Conservation (phyloP, 1,139 yeast species). For the Protomyces gravidus region DNA sequence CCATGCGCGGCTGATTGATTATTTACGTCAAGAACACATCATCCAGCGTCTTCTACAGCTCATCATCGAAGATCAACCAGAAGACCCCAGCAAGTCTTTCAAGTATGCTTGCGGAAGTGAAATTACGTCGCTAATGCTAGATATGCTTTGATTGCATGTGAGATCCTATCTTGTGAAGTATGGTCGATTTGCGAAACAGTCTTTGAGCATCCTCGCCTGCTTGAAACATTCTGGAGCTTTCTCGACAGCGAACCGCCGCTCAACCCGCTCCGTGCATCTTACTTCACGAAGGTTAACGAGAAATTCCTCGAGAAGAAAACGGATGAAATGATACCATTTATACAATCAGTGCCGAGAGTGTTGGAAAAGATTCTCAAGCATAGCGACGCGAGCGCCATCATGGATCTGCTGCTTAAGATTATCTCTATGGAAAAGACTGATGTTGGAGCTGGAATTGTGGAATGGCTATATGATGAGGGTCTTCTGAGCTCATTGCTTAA, state of each 20-base stretch:
- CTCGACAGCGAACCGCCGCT: conserved; percentile 63
- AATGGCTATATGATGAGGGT: conserved; percentile 34
- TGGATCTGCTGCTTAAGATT: conserved; percentile 74
- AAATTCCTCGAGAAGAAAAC: conserved; percentile 87
- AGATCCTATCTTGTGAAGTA: conserved; percentile 82
- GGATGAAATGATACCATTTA: conserved; percentile 70
- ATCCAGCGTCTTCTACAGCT: conserved; percentile 62
- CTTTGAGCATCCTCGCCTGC: conserved; percentile 64
- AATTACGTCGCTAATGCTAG: conserved; percentile 34
- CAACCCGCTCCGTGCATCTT: conserved; percentile 72
- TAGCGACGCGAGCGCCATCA: conserved; percentile 76
- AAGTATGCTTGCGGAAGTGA: conserved; percentile 39
- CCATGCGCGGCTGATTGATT: conserved; percentile 75
- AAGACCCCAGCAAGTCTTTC: conserved; percentile 43
- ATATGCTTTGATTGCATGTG: conserved; percentile 82
- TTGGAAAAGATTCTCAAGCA: conserved; percentile 71
- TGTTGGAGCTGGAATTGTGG: conserved; percentile 55
- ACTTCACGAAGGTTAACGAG: conserved; percentile 91
- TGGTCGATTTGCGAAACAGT: conserved; percentile 93
- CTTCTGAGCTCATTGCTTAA: conserved; percentile 25
- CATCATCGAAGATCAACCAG: conserved; percentile 48
- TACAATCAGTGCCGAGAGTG: conserved; percentile 59
- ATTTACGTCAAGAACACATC: conserved; percentile 68
- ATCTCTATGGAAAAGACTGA: conserved; percentile 69
- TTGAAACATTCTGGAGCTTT: conserved; percentile 73